phyloP scores from a whole-genome alignment of 306 rosid species.

The Quercus suber region DNA sequence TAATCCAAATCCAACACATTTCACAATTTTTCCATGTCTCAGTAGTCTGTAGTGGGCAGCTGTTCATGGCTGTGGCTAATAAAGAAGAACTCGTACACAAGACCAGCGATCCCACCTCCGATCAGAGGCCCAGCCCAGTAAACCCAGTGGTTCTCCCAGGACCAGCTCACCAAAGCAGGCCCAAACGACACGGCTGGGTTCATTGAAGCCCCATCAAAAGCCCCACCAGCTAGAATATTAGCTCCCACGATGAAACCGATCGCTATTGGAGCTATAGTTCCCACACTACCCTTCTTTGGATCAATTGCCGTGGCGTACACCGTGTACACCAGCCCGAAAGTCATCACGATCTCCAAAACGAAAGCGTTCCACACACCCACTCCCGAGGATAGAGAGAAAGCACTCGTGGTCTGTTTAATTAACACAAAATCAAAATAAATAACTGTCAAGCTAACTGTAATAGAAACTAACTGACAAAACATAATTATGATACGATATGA shows the following conservation, averaged over 20 bases:
- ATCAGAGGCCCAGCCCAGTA: conserved; percentile 91
- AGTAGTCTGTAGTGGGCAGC: conserved; percentile 53
- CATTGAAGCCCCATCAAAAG: conserved; percentile 86
- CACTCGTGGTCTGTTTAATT: conserved; percentile 43
- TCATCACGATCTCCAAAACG: conserved; percentile 85
- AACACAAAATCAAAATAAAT: not conserved
- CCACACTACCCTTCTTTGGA: conserved; percentile 74
- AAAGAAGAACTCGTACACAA: conserved; percentile 59
- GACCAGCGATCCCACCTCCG: conserved; percentile 74
- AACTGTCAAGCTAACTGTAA: not conserved
- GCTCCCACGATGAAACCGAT: conserved; percentile 96
- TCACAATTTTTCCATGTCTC: not conserved
- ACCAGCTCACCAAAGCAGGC: conserved; percentile 82
- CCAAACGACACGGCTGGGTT: conserved; percentile 93
- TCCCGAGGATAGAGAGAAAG: conserved; percentile 53
- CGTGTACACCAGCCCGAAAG: conserved; percentile 86
- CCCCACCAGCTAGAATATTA: conserved; percentile 79
- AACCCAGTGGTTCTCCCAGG: conserved; percentile 74
- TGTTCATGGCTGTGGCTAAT: conserved; percentile 66
- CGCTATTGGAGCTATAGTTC: conserved; percentile 77
- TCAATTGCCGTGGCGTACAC: conserved; percentile 89
- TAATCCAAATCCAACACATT: not conserved
- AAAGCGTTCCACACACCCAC: conserved; percentile 70
- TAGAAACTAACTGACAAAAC: not conserved
- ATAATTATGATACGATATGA: not conserved